Conservation (phyloP, 1,139 yeast species). For the Debaryomyces psychrophilus region DNA sequence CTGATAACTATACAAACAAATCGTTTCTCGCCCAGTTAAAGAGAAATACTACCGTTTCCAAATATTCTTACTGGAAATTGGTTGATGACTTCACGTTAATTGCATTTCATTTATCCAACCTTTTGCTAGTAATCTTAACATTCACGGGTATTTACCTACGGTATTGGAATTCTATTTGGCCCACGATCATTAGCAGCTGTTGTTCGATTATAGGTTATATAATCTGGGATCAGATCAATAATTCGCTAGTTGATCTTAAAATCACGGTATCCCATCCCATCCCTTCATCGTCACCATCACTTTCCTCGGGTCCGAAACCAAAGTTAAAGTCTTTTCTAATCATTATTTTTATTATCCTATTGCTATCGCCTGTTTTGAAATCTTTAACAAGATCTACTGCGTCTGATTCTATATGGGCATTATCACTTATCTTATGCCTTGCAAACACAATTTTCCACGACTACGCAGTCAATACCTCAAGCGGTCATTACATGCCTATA, state of each 20-base stretch:
- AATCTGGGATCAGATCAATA: constrained; percentile 14
- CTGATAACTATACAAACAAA: constrained; percentile 86
- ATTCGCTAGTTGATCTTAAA: not conserved
- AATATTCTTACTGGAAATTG: constrained; percentile 65
- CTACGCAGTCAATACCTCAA: constrained; percentile 50
- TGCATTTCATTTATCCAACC: constrained; percentile 63
- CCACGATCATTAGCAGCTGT: constrained; percentile 31
- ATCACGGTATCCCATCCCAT: not conserved
- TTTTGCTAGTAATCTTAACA: constrained; percentile 60
- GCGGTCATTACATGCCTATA: constrained; percentile 53
- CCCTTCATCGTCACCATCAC: not conserved
- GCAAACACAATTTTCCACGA: constrained; percentile 71
- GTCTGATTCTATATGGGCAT: constrained; percentile 94
- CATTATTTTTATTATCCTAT: constrained; percentile 68
- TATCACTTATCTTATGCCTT: constrained; percentile 76
- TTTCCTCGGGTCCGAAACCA: constrained; percentile 16
- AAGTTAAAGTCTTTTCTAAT: constrained; percentile 63
- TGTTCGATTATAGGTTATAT: constrained; percentile 34
- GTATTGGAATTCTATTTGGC: constrained; percentile 48
- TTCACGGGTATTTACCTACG: constrained; percentile 60
- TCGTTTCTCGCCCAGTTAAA: constrained; percentile 79
- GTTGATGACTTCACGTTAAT: constrained; percentile 71
- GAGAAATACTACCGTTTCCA: constrained; percentile 73
- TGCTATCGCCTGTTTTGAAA: constrained; percentile 85
- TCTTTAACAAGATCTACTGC: constrained; percentile 88